Base-by-base conservation (phyloP, 1,284 basidiomycete species). In the Cystobasidium sp. region DNA sequence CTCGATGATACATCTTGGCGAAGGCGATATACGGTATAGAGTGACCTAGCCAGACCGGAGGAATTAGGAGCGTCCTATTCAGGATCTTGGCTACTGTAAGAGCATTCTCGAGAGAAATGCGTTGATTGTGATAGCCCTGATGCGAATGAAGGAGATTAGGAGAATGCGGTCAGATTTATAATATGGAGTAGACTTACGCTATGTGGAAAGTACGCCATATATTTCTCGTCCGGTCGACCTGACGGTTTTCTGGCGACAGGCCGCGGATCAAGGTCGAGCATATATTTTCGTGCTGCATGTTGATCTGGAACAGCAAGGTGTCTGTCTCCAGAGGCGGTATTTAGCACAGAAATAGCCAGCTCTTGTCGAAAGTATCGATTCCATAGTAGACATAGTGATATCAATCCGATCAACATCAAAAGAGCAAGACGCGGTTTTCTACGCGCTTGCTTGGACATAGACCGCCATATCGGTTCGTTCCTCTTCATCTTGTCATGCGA, bases 111-210 rank as follows among this genome's bases (percentile, higher is more conserved):
- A 93, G 85, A 37, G 90, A 88, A 75, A 93, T 91, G 47, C 91
- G 88, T 82, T 93, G 91, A 81, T 92, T 93, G 82, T 92, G 90
- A 77, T 91, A 90, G 2, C 91, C 90, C 47, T n/a, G n/a, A n/a
- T n/a, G n/a, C n/a, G n/a, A n/a, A n/a, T n/a, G n/a, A n/a, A n/a
- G n/a, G n/a, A n/a, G n/a, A n/a, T n/a, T n/a, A n/a, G n/a, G n/a
- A n/a, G n/a, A n/a, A n/a, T n/a, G n/a, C n/a, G n/a, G n/a, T n/a
- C n/a, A n/a, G n/a, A 16, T 12, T 8, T 46, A 7, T 64, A n/a
- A 14, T 16, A 20, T 31, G 6, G 10, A 12, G 8, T n/a, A 31
- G 9, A 37, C 70, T 8, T 37, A 73, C 70, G 43, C 70, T 73
- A 64, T 78, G 78, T 7, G 78, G 75, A 9, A 77, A 75, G 68